Evolutionary conservation across 1,284 basidiomycete genomes (phyloP).

Genomic region (Pascua sp.): DNA sequence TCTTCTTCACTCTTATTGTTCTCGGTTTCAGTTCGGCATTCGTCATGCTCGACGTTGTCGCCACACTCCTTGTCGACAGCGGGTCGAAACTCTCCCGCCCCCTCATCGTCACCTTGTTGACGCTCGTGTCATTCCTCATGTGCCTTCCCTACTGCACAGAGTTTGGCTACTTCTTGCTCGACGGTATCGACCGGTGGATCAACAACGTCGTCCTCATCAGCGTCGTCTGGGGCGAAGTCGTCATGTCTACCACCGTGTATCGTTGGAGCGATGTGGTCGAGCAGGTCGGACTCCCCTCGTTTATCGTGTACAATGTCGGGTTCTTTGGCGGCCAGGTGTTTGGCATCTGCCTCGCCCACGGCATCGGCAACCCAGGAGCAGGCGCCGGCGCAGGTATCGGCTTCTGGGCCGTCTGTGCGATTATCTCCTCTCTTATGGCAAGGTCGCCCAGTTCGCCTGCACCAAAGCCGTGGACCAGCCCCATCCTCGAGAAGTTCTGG

Average conservation of each 20-base stretch:
- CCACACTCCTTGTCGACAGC: slow-evolving; percentile 21
- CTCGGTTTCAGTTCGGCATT: slow-evolving; percentile 25
- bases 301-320: slow-evolving; percentile 18
- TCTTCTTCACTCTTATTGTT: slow-evolving; percentile 27
- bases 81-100: slow-evolving; percentile 22
- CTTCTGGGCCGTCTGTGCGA: slow-evolving; percentile 9
- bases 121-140: slow-evolving; percentile 21
- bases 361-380: slow-evolving; percentile 12
- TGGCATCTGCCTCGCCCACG: slow-evolving; percentile 21
- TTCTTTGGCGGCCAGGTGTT: slow-evolving; percentile 20
- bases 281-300: slow-evolving; percentile 16
- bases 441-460: slow-evolving; percentile 5
- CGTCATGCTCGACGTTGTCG: slow-evolving; percentile 29
- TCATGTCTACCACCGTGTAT: slow-evolving; percentile 19
- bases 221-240: slow-evolving; percentile 26
- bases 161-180: slow-evolving; percentile 26
- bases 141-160: slow-evolving; percentile 28
- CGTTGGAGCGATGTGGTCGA: slow-evolving; percentile 18
- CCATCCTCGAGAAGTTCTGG: slow-evolving; percentile 15
- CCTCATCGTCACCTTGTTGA: slow-evolving; percentile 19
- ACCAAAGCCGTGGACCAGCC: slow-evolving; percentile 1
- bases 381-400: slow-evolving; percentile 23
- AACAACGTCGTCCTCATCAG: slow-evolving; percentile 24
- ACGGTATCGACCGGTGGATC: slow-evolving; percentile 26
- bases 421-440: slow-evolving; percentile 12